Percentiles rank a stretch among this genome's conserved stretches.
These are phyloP conservation scores for Phytophthora macrochlamydospora DNA, from an alignment of 352 stramenopile species.

Conservation along the genomic window DNA sequence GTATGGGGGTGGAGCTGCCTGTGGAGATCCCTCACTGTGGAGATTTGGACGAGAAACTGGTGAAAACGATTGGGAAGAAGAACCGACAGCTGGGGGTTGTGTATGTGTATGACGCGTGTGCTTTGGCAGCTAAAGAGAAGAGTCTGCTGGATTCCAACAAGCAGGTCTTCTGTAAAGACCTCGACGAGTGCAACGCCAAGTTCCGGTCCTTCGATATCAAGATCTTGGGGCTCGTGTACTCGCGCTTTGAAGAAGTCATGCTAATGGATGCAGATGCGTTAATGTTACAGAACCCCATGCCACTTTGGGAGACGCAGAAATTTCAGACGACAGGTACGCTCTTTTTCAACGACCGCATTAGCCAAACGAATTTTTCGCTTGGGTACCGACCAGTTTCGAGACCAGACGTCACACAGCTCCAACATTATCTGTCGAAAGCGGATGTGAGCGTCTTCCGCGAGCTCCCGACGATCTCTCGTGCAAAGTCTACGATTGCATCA, in stretches of 20 bases:
- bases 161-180: conserved; percentile 38
- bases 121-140: conserved; percentile 30
- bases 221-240: conserved; percentile 43
- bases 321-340: conserved; percentile 45
- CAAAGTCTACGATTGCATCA: conserved; percentile 20
- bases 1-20: conserved; percentile 34
- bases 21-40: conserved; percentile 55
- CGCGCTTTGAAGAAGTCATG: conserved; percentile 59
- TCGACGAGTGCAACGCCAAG: conserved; percentile 38
- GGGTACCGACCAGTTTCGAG: conserved; percentile 22
- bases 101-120: conserved; percentile 41
- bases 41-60: conserved; percentile 35
- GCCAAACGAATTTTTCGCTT: conserved; percentile 39
- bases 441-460: conserved; percentile 43
- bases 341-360: conserved; percentile 63
- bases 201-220: conserved; percentile 45
- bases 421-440: conserved; percentile 45
- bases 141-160: conserved; percentile 30
- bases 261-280: conserved; percentile 51
- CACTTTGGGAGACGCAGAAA: conserved; percentile 37
- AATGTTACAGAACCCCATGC: conserved; percentile 46
- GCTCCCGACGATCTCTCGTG: conserved; percentile 33
- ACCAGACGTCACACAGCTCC: conserved; percentile 32
- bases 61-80: conserved; percentile 26
- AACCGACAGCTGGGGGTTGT: conserved; percentile 25